A percentile compares a stretch with the other conserved stretches of the same genome.
Conservation (phyloP, 2,329 filamentous ascomycete genomes). For the Emmonsiellopsis sp. region DNA sequence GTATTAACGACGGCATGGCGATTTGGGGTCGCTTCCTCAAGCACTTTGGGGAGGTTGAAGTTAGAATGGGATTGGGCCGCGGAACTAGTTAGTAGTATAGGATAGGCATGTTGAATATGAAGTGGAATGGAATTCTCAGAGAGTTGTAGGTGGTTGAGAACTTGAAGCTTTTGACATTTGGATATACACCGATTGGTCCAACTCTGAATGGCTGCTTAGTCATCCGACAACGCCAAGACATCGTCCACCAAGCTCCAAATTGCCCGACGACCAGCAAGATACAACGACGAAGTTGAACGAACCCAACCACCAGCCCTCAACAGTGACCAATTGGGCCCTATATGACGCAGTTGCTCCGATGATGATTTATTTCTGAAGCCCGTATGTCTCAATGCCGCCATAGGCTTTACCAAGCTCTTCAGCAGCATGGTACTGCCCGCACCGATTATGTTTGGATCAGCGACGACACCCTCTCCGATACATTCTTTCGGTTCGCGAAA, state of each 20-base stretch:
- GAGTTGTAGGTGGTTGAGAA: too few relatives aligned
- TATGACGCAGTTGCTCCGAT: not conserved
- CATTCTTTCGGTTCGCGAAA: slow-evolving; percentile 40
- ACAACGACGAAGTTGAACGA: not conserved
- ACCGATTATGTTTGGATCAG: slow-evolving; percentile 36
- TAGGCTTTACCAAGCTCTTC: slow-evolving; percentile 31
- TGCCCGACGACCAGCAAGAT: not conserved
- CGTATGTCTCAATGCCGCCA: slow-evolving; percentile 34
- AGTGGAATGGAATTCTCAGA: too few relatives aligned
- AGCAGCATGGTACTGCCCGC: slow-evolving; percentile 14
- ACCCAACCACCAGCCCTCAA: not conserved
- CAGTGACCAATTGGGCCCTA: not conserved
- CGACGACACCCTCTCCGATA: slow-evolving; percentile 34
- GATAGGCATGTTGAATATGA: too few relatives aligned
- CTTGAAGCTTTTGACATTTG: too few relatives aligned
- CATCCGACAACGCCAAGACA: not conserved
- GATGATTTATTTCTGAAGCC: slow-evolving; percentile 10
- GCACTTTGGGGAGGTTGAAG: slow-evolving; percentile 13
- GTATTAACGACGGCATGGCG: slow-evolving; percentile 8
- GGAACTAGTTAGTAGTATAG: not conserved
- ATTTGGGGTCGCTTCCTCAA: slow-evolving; percentile 17
- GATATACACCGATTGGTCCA: not conserved
- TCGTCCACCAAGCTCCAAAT: not conserved
- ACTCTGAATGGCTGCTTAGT: not conserved
- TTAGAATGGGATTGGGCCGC: not conserved